A percentile compares a stretch with the other conserved stretches of the same genome.
Conservation (phyloP, 208 protist species). For the Trypanosoma scelopori region DNA sequence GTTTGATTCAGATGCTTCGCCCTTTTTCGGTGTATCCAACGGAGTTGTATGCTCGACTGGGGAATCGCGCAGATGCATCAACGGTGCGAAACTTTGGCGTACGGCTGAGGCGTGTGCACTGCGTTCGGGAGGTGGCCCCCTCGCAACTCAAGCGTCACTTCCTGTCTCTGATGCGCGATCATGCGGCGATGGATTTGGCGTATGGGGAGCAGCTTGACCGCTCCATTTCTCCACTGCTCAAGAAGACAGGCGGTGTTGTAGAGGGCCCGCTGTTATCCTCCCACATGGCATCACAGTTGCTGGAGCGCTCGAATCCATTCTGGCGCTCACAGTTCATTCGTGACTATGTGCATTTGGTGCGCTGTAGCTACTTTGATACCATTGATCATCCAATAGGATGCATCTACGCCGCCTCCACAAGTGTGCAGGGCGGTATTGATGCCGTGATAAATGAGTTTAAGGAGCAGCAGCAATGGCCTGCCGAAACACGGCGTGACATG, state of each 20-base stretch:
- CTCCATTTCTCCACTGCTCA: constrained; percentile 38
- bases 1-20: constrained; percentile 70
- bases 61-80: constrained; percentile 49
- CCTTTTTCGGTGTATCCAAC: constrained; percentile 48
- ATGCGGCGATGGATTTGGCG: constrained; percentile 55
- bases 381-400: constrained; percentile 76
- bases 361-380: constrained; percentile 74
- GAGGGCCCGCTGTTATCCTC: constrained; percentile 9
- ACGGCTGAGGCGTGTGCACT: constrained; percentile 60
- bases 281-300: constrained; percentile 31
- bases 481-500: constrained; percentile 42
- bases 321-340: constrained; percentile 65
- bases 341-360: constrained; percentile 59
- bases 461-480: constrained; percentile 34
- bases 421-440: constrained; percentile 48
- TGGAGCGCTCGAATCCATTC: constrained; percentile 55
- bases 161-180: constrained; percentile 35
- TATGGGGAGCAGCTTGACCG: constrained; percentile 79
- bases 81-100: constrained; percentile 63
- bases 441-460: constrained; percentile 50
- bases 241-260: constrained; percentile 22
- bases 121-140: constrained; percentile 45
- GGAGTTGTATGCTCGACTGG: constrained; percentile 43
- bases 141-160: constrained; percentile 33
- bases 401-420: constrained; percentile 62